phyloP scores from a whole-genome alignment of 352 stramenopile genomes.

The Globisporangium okanoganense region DNA sequence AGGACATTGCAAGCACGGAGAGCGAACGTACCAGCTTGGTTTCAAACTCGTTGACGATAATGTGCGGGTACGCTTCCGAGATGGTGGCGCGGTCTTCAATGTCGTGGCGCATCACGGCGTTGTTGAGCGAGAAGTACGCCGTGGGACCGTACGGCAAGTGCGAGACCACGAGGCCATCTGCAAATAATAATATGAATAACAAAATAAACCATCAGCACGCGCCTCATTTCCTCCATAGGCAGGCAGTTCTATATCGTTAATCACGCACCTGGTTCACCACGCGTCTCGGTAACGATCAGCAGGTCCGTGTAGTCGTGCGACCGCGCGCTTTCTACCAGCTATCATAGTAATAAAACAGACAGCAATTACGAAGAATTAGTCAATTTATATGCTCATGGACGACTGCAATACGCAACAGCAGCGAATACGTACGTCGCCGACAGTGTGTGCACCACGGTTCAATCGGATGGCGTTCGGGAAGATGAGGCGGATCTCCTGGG shows the following conservation, averaged over 20 bases:
- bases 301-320: slow-evolving; percentile 98
- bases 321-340: slow-evolving; percentile 96
- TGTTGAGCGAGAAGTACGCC: slow-evolving; percentile 97
- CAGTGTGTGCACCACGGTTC: slow-evolving; percentile 96
- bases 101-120: slow-evolving; percentile 97
- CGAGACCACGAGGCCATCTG: slow-evolving; percentile 97
- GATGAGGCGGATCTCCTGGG: slow-evolving; percentile 98
- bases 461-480: slow-evolving; percentile 98
- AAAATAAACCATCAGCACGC: neutral
- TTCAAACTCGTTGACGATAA: slow-evolving; percentile 98
- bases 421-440: slow-evolving; percentile 63
- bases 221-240: neutral
- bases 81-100: slow-evolving; percentile 95
- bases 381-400: neutral
- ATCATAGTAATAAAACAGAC: slow-evolving; percentile 29
- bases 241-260: neutral
- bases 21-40: slow-evolving; percentile 67
- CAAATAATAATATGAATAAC: neutral
- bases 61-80: slow-evolving; percentile 92
- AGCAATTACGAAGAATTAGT: neutral
- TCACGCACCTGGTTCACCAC: slow-evolving; percentile 91
- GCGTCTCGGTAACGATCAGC: slow-evolving; percentile 97
- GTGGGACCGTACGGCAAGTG: slow-evolving; percentile 99
- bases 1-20: neutral
- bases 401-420: neutral